Evolutionary conservation across 2,329 filamentous ascomycete genomes (phyloP).

Genomic region (Neonectria hederae): DNA sequence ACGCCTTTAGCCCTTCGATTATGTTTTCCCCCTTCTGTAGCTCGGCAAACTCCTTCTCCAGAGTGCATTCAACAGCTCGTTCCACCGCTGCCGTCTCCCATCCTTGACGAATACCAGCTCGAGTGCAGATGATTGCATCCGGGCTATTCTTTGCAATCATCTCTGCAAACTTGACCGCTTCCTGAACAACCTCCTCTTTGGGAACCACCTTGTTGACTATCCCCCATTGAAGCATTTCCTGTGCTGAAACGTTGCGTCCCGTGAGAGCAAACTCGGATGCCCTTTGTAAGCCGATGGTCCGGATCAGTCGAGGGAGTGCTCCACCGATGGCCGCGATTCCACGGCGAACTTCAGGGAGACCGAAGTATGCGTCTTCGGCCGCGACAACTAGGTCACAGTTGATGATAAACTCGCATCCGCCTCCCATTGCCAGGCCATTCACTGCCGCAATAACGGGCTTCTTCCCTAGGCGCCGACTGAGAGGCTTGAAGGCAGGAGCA

Average conservation of each 20-base stretch:
- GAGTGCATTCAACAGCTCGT: constrained; percentile 57
- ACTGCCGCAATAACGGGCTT: constrained; percentile 69
- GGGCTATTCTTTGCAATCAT: constrained; percentile 72
- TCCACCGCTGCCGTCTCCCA: constrained; percentile 74
- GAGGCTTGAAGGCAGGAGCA: constrained; percentile 54
- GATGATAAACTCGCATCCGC: constrained; percentile 65
- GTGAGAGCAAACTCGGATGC: constrained; percentile 61
- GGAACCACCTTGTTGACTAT: constrained; percentile 37
- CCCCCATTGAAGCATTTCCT: constrained; percentile 44
- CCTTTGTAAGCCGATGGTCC: constrained; percentile 55
- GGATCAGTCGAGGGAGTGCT: constrained; percentile 60
- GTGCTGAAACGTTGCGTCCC: constrained; percentile 54
- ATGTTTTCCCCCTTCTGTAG: constrained; percentile 74
- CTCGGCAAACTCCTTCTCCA: constrained; percentile 58
- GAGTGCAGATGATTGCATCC: constrained; percentile 74
- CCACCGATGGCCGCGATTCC: constrained; percentile 64
- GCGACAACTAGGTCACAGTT: constrained; percentile 65
- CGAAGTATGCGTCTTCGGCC: constrained; percentile 60
- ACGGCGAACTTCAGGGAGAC: constrained; percentile 62
- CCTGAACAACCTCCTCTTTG: constrained; percentile 53
- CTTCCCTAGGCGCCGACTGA: constrained; percentile 65
- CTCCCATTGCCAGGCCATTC: constrained; percentile 66
- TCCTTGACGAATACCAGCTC: constrained; percentile 73
- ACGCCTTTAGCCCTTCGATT: constrained; percentile 73
- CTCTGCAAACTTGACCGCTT: constrained; percentile 67